phyloP scores from a whole-genome alignment of 805 yeast species.

The Pichia cephalocereana region DNA sequence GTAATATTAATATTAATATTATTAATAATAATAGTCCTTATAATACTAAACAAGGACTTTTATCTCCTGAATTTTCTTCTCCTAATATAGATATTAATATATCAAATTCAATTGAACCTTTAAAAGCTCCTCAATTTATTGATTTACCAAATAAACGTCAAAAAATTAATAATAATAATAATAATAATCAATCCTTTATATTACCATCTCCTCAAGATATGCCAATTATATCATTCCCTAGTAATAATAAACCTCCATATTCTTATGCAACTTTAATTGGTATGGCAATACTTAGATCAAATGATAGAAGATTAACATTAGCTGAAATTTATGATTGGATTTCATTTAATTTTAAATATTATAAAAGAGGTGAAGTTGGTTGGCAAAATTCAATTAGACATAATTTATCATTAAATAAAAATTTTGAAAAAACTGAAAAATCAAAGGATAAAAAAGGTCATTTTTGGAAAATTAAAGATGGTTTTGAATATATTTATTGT shows the following conservation, averaged over 20 bases:
- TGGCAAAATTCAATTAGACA: slow-evolving; percentile 98
- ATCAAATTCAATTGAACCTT: neutral
- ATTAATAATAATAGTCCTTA: neutral
- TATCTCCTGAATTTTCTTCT: slow-evolving; percentile 39
- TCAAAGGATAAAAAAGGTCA: slow-evolving; percentile 89
- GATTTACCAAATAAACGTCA: no score
- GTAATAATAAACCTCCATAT: slow-evolving; percentile 70
- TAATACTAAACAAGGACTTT: slow-evolving; percentile 13
- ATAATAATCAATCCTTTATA: slow-evolving; percentile 6
- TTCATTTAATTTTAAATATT: slow-evolving; percentile 72
- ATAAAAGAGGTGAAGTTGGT: slow-evolving; percentile 78
- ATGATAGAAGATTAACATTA: slow-evolving; percentile 57
- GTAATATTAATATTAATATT: no score
- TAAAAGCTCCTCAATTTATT: slow-evolving; percentile 5
- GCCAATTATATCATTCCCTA: slow-evolving; percentile 41
- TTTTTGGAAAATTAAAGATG: slow-evolving; percentile 86
- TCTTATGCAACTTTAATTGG: slow-evolving; percentile 92
- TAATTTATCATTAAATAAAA: slow-evolving; percentile 85
- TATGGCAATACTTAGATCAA: slow-evolving; percentile 82
- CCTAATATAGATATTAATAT: slow-evolving; percentile 29
- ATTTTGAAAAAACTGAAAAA: slow-evolving; percentile 82
- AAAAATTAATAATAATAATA: no score
- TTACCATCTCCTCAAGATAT: slow-evolving; percentile 31
- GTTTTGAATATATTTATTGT: slow-evolving; percentile 72
- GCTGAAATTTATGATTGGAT: slow-evolving; percentile 92